Conservation (phyloP, 805 yeast genomes). For the Yarrowia sp. region DNA sequence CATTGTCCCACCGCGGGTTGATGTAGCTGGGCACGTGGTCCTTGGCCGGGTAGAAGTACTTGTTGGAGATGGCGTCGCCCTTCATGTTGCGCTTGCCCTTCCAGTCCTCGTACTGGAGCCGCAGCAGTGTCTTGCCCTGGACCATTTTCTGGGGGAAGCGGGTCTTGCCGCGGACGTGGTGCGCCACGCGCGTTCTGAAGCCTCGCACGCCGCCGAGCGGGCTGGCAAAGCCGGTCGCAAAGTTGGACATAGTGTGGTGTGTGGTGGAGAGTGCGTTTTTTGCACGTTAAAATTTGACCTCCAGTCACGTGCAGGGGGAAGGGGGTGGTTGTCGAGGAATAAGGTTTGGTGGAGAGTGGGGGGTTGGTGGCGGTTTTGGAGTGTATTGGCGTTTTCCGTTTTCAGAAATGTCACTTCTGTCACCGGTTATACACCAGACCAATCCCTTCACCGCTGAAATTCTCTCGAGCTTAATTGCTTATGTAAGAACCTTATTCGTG, state of each 20-base stretch:
- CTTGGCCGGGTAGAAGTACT: constrained; percentile 13
- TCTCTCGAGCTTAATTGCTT: too few relatives aligned
- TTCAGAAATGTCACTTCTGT: too few relatives aligned
- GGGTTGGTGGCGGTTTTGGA: neutral
- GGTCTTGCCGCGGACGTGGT: neutral
- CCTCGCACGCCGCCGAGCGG: constrained; percentile 4
- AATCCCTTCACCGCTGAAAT: too few relatives aligned
- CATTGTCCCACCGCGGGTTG: neutral
- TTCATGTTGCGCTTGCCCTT: constrained; percentile 13
- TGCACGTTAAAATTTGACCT: neutral
- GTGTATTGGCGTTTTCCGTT: neutral
- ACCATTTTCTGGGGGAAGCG: constrained; percentile 4
- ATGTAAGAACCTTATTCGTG: too few relatives aligned
- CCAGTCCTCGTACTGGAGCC: constrained; percentile 25
- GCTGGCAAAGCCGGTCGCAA: constrained; percentile 11
- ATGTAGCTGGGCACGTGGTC: constrained; percentile 15
- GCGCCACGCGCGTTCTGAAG: constrained; percentile 8
- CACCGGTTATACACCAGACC: too few relatives aligned
- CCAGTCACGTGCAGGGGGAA: neutral
- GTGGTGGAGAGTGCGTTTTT: neutral
- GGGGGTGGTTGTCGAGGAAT: neutral
- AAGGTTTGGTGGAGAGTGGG: neutral
- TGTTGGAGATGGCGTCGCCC: constrained; percentile 18
- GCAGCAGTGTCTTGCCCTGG: constrained; percentile 19
- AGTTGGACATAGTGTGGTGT: neutral